A percentile compares a stretch with the other conserved stretches of the same genome.
Evolutionary conservation across 2,329 filamentous ascomycete genomes (phyloP).

Genomic region (Xylaria sp.): DNA sequence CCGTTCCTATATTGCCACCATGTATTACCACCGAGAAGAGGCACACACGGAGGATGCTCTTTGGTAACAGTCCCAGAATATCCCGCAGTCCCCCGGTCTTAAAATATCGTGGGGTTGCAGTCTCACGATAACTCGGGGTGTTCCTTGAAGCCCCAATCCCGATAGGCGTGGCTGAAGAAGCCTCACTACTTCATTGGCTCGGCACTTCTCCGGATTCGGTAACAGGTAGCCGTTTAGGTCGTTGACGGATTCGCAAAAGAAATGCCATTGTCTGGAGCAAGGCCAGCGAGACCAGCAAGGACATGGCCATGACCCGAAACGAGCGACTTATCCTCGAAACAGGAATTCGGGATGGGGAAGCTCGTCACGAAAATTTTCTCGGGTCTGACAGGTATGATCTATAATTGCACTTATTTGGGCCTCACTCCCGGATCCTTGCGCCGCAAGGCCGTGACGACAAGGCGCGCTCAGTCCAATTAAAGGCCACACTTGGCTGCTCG

Average conservation of each 20-base stretch:
- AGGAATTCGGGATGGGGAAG: neutral
- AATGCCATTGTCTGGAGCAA: neutral
- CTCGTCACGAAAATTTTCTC: conserved; percentile 29
- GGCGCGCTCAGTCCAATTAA: conserved; percentile 18
- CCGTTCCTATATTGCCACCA: no score
- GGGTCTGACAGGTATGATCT: conserved; percentile 27
- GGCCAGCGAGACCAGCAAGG: conserved; percentile 3
- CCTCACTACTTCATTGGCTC: conserved; percentile 3
- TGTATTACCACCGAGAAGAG: no score
- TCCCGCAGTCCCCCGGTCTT: no score
- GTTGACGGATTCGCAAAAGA: neutral
- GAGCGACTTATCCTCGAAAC: conserved; percentile 8
- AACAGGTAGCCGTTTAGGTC: neutral
- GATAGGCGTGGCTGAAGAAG: conserved; percentile 4
- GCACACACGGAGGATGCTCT: no score
- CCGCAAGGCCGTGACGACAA: conserved; percentile 12
- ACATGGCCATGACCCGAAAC: conserved; percentile 7
- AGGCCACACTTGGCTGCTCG: neutral
- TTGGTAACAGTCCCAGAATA: no score
- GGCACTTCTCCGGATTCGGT: neutral
- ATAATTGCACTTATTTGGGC: conserved; percentile 19
- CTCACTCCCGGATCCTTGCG: conserved; percentile 18
- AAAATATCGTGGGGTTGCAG: no score
- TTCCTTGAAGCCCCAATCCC: no score
- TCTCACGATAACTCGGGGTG: no score